Evolutionary conservation across 148 eudicot species (phyloP).

Genomic region (Euryodendron excelsum): DNA sequence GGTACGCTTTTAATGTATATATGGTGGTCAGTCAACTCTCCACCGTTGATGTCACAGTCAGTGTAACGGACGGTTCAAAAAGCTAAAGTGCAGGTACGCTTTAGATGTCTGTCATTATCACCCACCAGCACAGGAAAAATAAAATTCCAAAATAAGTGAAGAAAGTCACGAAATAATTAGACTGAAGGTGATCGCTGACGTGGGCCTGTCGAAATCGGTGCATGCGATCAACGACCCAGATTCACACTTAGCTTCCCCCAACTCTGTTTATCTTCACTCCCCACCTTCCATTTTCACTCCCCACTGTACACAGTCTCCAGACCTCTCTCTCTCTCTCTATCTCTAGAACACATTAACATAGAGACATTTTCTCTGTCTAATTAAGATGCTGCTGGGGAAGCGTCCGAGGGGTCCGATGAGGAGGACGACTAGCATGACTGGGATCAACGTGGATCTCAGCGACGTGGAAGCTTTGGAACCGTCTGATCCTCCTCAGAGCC

Average conservation of each 20-base stretch:
- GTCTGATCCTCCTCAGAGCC: neutral
- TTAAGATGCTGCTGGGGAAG: conserved; percentile 26
- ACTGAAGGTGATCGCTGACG: conserved; percentile 11
- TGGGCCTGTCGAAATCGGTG: neutral
- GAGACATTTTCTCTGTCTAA: no score
- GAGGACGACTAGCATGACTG: conserved; percentile 36
- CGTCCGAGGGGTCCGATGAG: conserved; percentile 24
- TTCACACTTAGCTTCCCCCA: neutral
- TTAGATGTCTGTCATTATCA: neutral
- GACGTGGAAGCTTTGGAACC: conserved; percentile 15
- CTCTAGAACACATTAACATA: neutral
- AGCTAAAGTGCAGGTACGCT: neutral
- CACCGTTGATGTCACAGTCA: no score
- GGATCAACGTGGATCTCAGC: conserved; percentile 12
- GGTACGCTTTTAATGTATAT: neutral
- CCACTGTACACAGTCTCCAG: neutral
- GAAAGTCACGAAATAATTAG: no score
- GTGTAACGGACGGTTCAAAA: no score
- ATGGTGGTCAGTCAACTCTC: no score
- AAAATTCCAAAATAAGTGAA: neutral
- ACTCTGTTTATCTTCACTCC: conserved; percentile 15
- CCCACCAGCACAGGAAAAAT: neutral
- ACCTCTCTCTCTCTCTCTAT: neutral
- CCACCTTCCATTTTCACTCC: conserved; percentile 17
- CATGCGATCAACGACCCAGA: conserved; percentile 16